Base-by-base conservation (phyloP, 148 eudicot species). In the Cornus kousa region DNA sequence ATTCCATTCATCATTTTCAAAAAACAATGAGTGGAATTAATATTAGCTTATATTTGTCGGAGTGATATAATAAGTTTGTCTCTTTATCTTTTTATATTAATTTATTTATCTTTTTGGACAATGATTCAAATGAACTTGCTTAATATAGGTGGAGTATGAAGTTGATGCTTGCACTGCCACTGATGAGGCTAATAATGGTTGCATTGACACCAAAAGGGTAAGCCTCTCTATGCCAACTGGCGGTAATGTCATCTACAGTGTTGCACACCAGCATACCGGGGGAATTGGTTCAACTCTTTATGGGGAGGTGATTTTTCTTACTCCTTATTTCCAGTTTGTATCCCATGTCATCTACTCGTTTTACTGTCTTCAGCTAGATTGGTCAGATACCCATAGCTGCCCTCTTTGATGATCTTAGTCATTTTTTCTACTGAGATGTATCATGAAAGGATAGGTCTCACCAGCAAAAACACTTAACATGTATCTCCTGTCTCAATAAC, bases 261-360 rank as follows among this genome's bases (percentile, higher is more conserved):
- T 85, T 83, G 97, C 92, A 19, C 98, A 95, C 85, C 97, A 89
- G 75, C 98, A 95, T 74, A 80, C 91, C 0, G 96, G 96, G 17
- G 94, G 96, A n/a, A 78, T 78, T 72, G 94, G 97, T 33, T 86
- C 89, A 23, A 70, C 93, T 55, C 94, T 95, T 14, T 91, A 88
- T 82, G 85, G 97, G 71, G 85, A 93, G 97, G 98, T 94, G 79
- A 33, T 72, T 68, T 53, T 50, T 28, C 33, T 19, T 32, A 62
- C 66, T 62, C 35, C 2, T 28, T 48, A 57, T 35, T 78, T 24
- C 12, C 68, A 23, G 17, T 13, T 84, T 77, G 46, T 9, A 12
- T 10, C 46, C 28, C 64, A 24, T 9, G 23, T 5, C 37, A 5
- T 57, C 13, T 28, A 28, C 28, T 28, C 28, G 1, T 28, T 28